These are phyloP conservation scores for Metschnikowia gelsemii DNA, from an alignment of 805 yeast genomes.

Conservation along the genomic window DNA sequence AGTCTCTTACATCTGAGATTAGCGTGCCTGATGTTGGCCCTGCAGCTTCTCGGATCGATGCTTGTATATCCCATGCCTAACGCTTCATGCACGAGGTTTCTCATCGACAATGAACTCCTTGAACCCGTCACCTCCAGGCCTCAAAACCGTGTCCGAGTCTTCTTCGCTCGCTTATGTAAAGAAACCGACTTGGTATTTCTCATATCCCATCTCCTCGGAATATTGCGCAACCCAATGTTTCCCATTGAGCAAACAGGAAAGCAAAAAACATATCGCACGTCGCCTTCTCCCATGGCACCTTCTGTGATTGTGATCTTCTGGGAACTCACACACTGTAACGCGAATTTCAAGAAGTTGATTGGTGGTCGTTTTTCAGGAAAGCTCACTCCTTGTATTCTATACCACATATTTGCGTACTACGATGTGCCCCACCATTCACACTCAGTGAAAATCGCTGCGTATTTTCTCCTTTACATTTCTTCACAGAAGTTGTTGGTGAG, in stretches of 20 bases:
- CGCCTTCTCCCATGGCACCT: conserved; percentile 44
- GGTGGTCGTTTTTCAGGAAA: conserved; percentile 50
- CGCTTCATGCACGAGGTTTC: conserved; percentile 17
- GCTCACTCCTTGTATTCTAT: conserved; percentile 52
- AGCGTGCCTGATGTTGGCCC: conserved; percentile 50
- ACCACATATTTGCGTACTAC: conserved; percentile 53
- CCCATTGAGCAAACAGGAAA: neutral
- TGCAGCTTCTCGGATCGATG: conserved; percentile 62
- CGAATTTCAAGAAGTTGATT: conserved; percentile 43
- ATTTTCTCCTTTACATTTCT: conserved; percentile 51
- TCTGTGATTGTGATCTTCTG: conserved; percentile 67
- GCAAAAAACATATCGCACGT: conserved; percentile 1
- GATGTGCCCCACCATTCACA: conserved; percentile 37
- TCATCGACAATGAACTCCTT: conserved; percentile 26
- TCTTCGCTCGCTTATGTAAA: conserved; percentile 53
- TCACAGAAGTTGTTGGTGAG: conserved; percentile 39
- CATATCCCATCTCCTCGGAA: conserved; percentile 45
- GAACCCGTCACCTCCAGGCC: conserved; percentile 36
- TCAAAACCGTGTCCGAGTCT: conserved; percentile 48
- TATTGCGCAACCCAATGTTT: conserved; percentile 22
- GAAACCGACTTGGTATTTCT: conserved; percentile 55
- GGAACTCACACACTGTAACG: conserved; percentile 77
- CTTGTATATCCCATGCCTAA: conserved; percentile 62
- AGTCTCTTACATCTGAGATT: conserved; percentile 44
- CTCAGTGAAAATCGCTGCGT: conserved; percentile 51